Base-by-base conservation (phyloP, 129 eudicot genomes). In the Rutidosis leptorrhynchoides region DNA sequence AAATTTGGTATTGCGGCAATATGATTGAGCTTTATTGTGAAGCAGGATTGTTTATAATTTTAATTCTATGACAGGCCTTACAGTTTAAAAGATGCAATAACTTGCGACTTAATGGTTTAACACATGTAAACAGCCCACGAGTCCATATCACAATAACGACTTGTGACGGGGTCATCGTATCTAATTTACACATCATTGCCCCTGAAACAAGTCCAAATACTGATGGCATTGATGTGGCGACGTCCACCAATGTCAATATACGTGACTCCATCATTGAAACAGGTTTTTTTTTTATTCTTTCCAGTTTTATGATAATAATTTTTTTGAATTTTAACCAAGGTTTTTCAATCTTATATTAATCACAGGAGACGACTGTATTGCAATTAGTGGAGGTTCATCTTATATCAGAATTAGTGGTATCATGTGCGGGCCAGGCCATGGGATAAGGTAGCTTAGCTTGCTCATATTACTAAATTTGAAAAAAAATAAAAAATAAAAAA, bases 371-470 rank as follows among this genome's bases (percentile, higher is more conserved):
- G 96, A 89, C 64, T 85, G 96, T 77, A 77, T 85, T 54, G 96
- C 96, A 27, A 78, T 89, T 21, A 72, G 74, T 64, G 89, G 82
- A 28, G 94, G 85, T 68, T 82, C 87, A 29, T 85, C 87, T 70
- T 45, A 76, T 45, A 67, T 89, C 51, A 78, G 74, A 51, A 76
- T 89, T 19, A 69, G 74, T 2, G 83, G 85, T 12, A 70, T 83
- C 19, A 71, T 77, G 52, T 88, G 93, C 14, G 93, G 93, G 53
- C 93, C 89, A 63, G 96, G 96, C 33, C 96, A 88, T 43, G 96
- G 96, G 40, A 85, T 85, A 68, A 88, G 93, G 96, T 88, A 59
- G 20, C 30, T 67, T 85, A 54, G 20, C 26, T 67, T 45, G 7
- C 32, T 16, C 32, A 25, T 58, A 57, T 65, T 40, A 15, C 26